Evolutionary conservation across 2,329 filamentous ascomycete species (phyloP).

Genomic region (Verticillium tricorpus): DNA sequence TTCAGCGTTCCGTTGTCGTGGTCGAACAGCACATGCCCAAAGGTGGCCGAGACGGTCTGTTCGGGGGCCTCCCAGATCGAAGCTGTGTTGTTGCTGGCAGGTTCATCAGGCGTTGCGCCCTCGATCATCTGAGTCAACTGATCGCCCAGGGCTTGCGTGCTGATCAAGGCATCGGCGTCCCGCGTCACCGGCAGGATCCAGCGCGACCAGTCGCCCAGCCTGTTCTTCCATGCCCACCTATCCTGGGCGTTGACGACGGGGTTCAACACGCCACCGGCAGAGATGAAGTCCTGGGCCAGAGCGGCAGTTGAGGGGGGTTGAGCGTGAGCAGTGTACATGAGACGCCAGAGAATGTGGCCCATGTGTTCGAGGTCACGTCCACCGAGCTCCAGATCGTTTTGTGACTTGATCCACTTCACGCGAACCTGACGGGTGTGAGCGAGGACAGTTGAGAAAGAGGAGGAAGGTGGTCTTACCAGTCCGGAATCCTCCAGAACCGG

Average conservation of each 20-base stretch:
- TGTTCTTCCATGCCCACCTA: constrained; percentile 7
- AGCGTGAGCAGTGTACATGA: constrained; percentile 6
- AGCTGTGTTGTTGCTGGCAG: neutral
- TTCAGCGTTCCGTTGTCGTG: constrained; percentile 7
- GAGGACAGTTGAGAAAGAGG: neutral
- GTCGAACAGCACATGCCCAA: constrained; percentile 46
- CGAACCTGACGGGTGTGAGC: constrained; percentile 1
- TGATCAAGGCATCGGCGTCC: neutral
- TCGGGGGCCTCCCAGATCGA: neutral
- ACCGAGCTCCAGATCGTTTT: constrained; percentile 9
- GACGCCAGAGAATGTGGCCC: constrained; percentile 11
- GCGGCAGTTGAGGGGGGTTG: neutral
- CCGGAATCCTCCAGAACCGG: neutral
- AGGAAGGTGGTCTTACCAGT: neutral
- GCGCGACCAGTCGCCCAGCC: constrained; percentile 9
- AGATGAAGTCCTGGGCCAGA: neutral
- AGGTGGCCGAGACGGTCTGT: constrained; percentile 30
- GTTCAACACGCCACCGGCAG: neutral
- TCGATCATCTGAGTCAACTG: neutral
- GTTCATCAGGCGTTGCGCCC: neutral
- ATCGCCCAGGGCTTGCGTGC: neutral
- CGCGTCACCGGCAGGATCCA: constrained; percentile 5
- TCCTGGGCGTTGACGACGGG: neutral
- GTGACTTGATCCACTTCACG: neutral
- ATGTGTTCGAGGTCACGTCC: constrained; percentile 7